Percentiles rank a stretch among this genome's conserved stretches.
phyloP scores from a whole-genome alignment of 2,329 filamentous ascomycete genomes.

The Canariomyces notabilis region DNA sequence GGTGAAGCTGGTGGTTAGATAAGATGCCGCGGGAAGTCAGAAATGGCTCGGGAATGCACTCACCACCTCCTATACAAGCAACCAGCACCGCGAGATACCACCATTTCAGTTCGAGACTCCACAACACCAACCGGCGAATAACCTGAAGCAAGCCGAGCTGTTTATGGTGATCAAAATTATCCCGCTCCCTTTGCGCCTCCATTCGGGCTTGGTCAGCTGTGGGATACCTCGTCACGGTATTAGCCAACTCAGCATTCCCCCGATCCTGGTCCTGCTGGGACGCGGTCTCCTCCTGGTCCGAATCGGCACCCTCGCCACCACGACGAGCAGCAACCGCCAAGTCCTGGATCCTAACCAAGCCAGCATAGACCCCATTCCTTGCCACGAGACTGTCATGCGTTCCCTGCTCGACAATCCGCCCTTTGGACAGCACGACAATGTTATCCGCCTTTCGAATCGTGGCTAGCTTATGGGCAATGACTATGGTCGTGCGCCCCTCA shows the following conservation, averaged over 20 bases:
- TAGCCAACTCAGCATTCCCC: constrained; percentile 14
- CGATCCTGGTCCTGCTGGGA: constrained; percentile 3
- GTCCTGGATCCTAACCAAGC: constrained; percentile 21
- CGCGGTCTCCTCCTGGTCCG: constrained; percentile 2
- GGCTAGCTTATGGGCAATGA: constrained; percentile 59
- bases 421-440: constrained; percentile 36
- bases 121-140: constrained; percentile 14
- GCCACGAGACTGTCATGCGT: constrained; percentile 27
- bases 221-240: constrained; percentile 22
- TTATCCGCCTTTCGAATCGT: constrained; percentile 43
- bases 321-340: constrained; percentile 12
- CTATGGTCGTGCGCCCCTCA: constrained; percentile 56
- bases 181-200: constrained; percentile 18
- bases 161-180: constrained; percentile 21
- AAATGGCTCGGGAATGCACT: constrained; percentile 10
- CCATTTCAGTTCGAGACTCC: constrained; percentile 16
- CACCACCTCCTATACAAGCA: constrained; percentile 32
- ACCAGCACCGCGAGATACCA: constrained; percentile 12
- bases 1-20: too few species aligned
- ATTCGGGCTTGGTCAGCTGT: constrained; percentile 17
- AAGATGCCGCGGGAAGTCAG: neutral
- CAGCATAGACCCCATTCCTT: constrained; percentile 25
- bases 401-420: constrained; percentile 30
- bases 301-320: constrained; percentile 1
- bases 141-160: constrained; percentile 14